Evolutionary conservation across 352 stramenopile species (phyloP).

Genomic region (Phytophthora citrophthora): DNA sequence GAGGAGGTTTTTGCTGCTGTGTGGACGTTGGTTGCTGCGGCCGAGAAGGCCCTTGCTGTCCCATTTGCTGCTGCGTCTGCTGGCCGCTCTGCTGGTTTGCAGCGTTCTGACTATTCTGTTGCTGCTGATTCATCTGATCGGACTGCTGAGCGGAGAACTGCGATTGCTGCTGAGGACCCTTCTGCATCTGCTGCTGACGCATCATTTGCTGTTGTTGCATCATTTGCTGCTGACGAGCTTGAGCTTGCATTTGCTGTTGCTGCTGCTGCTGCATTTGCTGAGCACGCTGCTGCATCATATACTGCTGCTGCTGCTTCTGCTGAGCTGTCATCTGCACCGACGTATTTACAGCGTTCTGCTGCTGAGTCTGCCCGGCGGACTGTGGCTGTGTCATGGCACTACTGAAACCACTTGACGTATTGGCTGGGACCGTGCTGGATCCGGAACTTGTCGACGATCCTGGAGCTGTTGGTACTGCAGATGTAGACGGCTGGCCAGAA

Average conservation of each 20-base stretch:
- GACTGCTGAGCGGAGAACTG: conserved; percentile 37
- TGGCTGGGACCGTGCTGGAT: conserved; percentile 15
- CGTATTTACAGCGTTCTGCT: conserved; percentile 18
- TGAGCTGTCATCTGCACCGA: conserved; percentile 40
- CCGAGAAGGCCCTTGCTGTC: conserved; percentile 37
- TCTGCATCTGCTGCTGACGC: conserved; percentile 53
- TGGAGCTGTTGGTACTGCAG: conserved; percentile 10
- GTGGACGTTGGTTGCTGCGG: conserved; percentile 35
- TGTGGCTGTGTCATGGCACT: conserved; percentile 33
- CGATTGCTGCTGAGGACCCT: conserved; percentile 33
- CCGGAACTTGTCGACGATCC: conserved; percentile 15
- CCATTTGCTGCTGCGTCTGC: conserved; percentile 47
- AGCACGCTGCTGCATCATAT: conserved; percentile 57
- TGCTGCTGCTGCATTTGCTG: conserved; percentile 67
- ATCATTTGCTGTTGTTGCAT: conserved; percentile 56
- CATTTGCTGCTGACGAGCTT: conserved; percentile 50
- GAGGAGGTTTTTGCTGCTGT: conserved; percentile 33
- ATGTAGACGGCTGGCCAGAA: conserved; percentile 18
- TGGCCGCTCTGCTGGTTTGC: conserved; percentile 50
- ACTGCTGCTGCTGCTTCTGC: conserved; percentile 53
- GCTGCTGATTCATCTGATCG: conserved; percentile 30
- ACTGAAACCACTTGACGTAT: conserved; percentile 24
- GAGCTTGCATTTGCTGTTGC: conserved; percentile 50
- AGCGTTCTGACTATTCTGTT: conserved; percentile 41
- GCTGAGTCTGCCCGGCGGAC: conserved; percentile 19